Percentiles rank a stretch among this genome's conserved stretches.
These are phyloP conservation scores for Symmetrospora coprosmae DNA, from an alignment of 768 basidiomycete genomes.

Conservation along the genomic window DNA sequence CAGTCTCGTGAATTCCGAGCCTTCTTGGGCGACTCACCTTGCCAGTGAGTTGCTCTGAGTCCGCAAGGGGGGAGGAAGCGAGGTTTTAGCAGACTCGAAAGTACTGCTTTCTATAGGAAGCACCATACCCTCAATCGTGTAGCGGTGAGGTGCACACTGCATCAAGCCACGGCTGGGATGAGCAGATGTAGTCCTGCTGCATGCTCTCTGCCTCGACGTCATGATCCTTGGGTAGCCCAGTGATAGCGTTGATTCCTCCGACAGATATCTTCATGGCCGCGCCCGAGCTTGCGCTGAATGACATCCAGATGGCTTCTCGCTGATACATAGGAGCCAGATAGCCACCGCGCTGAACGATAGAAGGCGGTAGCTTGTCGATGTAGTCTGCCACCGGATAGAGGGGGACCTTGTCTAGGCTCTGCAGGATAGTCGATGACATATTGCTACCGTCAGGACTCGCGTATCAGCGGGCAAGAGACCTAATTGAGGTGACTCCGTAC, in stretches of 20 bases:
- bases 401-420: neutral
- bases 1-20: neutral
- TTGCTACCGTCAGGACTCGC: too few species aligned
- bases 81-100: too few species aligned
- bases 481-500: neutral
- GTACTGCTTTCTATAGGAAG: too few species aligned
- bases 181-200: neutral
- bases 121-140: conserved; percentile 5
- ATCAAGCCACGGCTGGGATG: neutral
- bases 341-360: neutral
- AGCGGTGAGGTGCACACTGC: neutral
- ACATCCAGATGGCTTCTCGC: neutral
- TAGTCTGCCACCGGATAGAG: neutral
- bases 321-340: conserved; percentile 3
- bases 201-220: neutral
- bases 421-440: neutral
- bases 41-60: conserved; percentile 11
- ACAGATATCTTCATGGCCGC: conserved; percentile 9
- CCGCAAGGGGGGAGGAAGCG: too few species aligned
- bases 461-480: neutral
- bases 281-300: neutral
- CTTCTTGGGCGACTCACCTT: neutral
- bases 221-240: neutral
- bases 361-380: neutral
- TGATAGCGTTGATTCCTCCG: conserved; percentile 5